These are phyloP conservation scores for Gossypium laxum DNA, from an alignment of 441 rosid genomes.

Conservation along the genomic window DNA sequence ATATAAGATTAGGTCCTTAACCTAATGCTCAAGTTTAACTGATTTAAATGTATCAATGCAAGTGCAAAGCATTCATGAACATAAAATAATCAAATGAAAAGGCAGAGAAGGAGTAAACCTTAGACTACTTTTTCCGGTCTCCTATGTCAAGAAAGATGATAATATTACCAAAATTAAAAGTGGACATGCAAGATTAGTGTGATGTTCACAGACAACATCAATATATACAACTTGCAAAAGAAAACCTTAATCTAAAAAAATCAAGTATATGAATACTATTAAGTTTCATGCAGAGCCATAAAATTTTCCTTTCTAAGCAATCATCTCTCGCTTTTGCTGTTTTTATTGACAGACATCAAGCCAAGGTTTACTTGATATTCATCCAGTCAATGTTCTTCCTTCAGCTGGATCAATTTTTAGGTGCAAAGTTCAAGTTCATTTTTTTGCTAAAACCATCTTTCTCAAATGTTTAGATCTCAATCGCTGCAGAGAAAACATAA, in stretches of 20 bases:
- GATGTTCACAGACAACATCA: background rate
- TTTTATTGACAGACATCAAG: background rate
- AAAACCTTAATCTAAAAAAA: background rate
- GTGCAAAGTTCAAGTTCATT: background rate
- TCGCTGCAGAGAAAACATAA: background rate
- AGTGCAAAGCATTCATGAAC: conserved; percentile 1
- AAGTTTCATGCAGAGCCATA: background rate
- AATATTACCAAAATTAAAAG: background rate
- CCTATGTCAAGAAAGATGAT: background rate
- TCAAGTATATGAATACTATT: background rate
- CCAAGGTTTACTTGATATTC: background rate
- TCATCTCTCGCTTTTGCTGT: background rate
- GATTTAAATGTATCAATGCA: background rate
- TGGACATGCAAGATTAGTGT: background rate
- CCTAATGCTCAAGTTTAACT: background rate
- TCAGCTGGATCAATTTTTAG: conserved; percentile 1
- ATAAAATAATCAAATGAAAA: background rate
- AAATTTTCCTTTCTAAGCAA: background rate
- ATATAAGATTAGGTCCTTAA: conserved; percentile 1
- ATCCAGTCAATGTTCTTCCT: background rate
- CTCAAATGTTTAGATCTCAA: background rate
- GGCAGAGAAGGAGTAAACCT: background rate
- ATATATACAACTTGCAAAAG: background rate
- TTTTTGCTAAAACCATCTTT: background rate
- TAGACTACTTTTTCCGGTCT: background rate